Base-by-base conservation (phyloP, 2,329 filamentous ascomycete genomes). In the Alternaria brassicae region DNA sequence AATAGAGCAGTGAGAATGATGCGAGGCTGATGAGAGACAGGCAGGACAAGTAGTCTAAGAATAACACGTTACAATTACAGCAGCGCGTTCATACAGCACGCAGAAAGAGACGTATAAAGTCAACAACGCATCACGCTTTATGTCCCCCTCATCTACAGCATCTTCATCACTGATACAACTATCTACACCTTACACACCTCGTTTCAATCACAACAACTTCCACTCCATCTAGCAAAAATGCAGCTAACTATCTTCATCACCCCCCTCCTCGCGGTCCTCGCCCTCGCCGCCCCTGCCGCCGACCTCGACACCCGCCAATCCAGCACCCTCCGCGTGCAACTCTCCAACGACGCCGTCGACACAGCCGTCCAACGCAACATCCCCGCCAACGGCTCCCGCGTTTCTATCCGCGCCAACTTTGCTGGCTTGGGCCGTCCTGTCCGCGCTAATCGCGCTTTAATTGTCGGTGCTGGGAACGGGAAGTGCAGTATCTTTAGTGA, bases 261-360 rank as follows among this genome's bases (percentile, higher is more conserved):
- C 17, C 50, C 66, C 15, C 47, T 68, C 58, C 54, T 65, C 21
- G 49, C 61, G 15, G 56, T 28, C 50, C 34, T 63, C 23, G 62
- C 51, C 1, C 52, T 60, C 10, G 57, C 64, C 7, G 53, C 58
- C 19, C 60, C 60, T 15, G 15, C 30, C 2, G 34, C 54, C 36
- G 28, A 50, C 2, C 6, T 61, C 5, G 32, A 50, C 13, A 28
- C 54, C 6, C 54, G 58, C 32, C 56, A 59, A 39, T 51, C 57
- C 13, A n/a, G 28, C 1, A 36, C 53, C 32, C 32, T 52, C 7
- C 65, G 65, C 45, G 63, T 66, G 9, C 59, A 59, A 25, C 47
- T 68, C 32, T 56, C 63, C 12, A 25, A 60, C 48, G 65, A 68
- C 48, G 36, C 48, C 28, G 52, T 40, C 41, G 63, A 67, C 30